Base-by-base conservation (phyloP, 1,284 basidiomycete genomes). In the Tetrapyrgos nigripes region DNA sequence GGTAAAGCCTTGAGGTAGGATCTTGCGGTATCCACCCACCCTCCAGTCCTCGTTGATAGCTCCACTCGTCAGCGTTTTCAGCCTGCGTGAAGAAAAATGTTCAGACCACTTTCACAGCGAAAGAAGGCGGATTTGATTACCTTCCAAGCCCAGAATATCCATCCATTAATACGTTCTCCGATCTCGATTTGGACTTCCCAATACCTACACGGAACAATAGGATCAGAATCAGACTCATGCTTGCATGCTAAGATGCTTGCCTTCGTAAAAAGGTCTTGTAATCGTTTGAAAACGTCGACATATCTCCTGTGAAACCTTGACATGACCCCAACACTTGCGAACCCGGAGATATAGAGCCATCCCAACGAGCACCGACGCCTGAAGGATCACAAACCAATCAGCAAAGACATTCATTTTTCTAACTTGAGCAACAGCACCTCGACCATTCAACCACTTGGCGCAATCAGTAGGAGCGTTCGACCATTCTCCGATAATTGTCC, bases 111-210 rank as follows among this genome's bases (percentile, higher is more conserved):
- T n/a, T n/a, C n/a, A n/a, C n/a, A 44, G 50, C 10, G 21, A 52
- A 48, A 29, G 33, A 58, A 31, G 29, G 14, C 29, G 46, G 17
- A 23, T 50, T 51, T 50, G 31, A 19, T 6, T 50, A 85, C 88
- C 83, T 92, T 92, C 90, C 91, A 93, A 11, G 90, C 85, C 91
- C 91, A 93, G 70, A 83, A 90, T n/a, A 91, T 43, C 91, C 91
- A 93, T n/a, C 92, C 91, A 53, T 85, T 82, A 8, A 86, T 78
- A 19, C 73, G 76, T 72, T 90, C 88, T 4, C 85, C 87, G 53
- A 87, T 78, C 50, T 83, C 79, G 29, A 85, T 81, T 72, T 96
- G 93, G 2, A 87, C 87, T 70, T 94, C 92, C 83, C 86, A 96
- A 73, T 91, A 90, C 66, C 85, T 88, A 48, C 19, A 24, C 13